Base-by-base conservation (phyloP, 352 stramenopile genomes). In the Pythium sukuiense region DNA sequence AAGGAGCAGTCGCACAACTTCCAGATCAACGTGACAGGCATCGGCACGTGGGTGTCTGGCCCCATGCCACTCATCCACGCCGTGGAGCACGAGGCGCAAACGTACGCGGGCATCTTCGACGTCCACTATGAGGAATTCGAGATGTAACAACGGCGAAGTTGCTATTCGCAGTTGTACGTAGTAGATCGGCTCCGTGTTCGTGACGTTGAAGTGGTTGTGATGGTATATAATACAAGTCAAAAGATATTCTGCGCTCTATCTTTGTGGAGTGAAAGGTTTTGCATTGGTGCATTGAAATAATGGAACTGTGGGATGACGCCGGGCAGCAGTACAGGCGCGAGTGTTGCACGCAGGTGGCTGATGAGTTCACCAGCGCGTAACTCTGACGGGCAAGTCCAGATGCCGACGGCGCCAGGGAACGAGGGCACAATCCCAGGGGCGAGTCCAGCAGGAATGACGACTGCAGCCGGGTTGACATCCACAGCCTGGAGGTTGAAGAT, bases 91-190 rank as follows among this genome's bases (percentile, higher is more conserved):
- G 84, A 93, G 65, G 80, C 83, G 24, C 76, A 77, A 56, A 88
- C 78, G 52, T 95, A 89, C 60, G 85, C 85, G 18, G 85, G 87
- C 60, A 93, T 93, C 71, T 95, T 93, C 63, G 87, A 95, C 76
- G 85, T 95, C 39, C 87, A 95, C 76, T 93, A 82, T 72, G 87
- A 95, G 66, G 80, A 92, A 72, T 95, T 95, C 79, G 84, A 95
- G 65, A 89, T 95, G 84, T 95, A 95, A 74, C 74, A n/a, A 43
- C 8, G 32, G 32, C 8, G 32, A 35, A 35, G 32, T 35, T 9
- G 32, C 32, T 35, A 35, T 35, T 35, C 32, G 32, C 32, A 35
- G 32, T 35, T 35, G 32, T 35, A 35, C 32, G 32, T 35, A 9
- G 32, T 35, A 35, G 32, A 35, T 35, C 32, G 32, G 8, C 32